These are phyloP conservation scores for Pseudocercospora musae DNA, from an alignment of 2,329 filamentous ascomycete genomes.

Conservation along the genomic window DNA sequence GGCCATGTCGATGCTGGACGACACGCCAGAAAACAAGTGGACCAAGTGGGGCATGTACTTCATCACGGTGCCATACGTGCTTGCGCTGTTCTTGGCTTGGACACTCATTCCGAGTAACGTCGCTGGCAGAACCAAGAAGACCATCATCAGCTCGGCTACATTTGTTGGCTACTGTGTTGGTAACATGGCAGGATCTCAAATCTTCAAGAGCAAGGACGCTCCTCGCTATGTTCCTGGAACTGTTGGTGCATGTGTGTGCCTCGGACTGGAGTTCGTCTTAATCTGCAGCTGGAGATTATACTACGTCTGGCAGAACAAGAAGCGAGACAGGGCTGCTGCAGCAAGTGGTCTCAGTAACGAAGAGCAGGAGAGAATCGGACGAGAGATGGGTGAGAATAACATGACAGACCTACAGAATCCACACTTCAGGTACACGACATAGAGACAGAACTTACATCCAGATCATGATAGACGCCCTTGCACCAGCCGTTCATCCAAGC, in stretches of 20 bases:
- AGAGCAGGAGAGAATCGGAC: constrained; percentile 63
- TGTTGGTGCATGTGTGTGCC: constrained; percentile 38
- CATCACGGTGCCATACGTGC: constrained; percentile 34
- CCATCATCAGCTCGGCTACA: constrained; percentile 45
- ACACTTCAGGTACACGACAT: constrained; percentile 29
- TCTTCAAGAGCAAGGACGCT: constrained; percentile 45
- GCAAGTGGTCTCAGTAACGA: constrained; percentile 44
- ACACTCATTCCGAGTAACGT: constrained; percentile 45
- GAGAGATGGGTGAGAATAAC: constrained; percentile 65
- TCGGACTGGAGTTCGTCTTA: constrained; percentile 33
- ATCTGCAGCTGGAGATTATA: constrained; percentile 42
- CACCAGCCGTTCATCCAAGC: not conserved
- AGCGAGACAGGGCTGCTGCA: constrained; percentile 24
- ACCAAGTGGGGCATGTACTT: constrained; percentile 38
- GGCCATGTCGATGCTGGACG: constrained; percentile 36
- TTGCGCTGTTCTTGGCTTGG: constrained; percentile 37
- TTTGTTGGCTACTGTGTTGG: constrained; percentile 49
- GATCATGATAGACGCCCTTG: not conserved
- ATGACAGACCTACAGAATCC: constrained; percentile 59
- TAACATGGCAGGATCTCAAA: constrained; percentile 49
- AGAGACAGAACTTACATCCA: not conserved
- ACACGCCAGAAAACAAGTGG: constrained; percentile 34
- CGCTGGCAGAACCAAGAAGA: constrained; percentile 48
- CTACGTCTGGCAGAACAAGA: constrained; percentile 42
- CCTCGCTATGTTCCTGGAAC: constrained; percentile 47